Evolutionary conservation across 148 eudicot species (phyloP), one percentile per base, ranked within the genome.

Genomic region (Amaranthus hypochondriacus): DNA sequence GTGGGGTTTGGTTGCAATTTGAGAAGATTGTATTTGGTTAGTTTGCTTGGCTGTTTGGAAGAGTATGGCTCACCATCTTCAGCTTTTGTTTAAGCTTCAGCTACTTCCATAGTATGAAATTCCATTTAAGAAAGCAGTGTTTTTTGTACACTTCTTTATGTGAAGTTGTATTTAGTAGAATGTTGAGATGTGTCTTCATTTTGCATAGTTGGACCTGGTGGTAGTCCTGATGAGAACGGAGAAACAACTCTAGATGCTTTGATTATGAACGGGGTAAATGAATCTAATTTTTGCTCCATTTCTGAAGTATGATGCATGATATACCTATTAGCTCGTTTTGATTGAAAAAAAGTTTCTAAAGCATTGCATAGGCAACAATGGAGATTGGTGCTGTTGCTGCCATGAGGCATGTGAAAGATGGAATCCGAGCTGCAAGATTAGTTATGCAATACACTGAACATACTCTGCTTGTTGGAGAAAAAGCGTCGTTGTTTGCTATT

Each of bases 381-480:
- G 98, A 94, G 85, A 90, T 91, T 67, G 98, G 98, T 71, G 95
- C 98, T 54, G 98, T 94, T 83, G 98, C 90, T 84, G 90, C 93
- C 63, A 94, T 94, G 96, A 83, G 97, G 71, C 85, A 89, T 73
- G 97, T 94, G 68, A 88, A 81, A 72, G 92, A 94, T 77, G 96
- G 85, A 62, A 91, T 91, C 58, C 84, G 62, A 84, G 96, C 98
- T 75, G 97, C 98, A 54, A 87, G 83, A 81, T 75, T 94, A 71
- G 98, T 94, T 58, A 94, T 94, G 98, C 84, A 87, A 50, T 81
- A 94, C 72, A 89, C 98, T n/a, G 75, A 89, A 63, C 98, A 91
- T 83, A 94, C 97, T 62, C 76, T 94, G 87, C 93, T 94, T 74
- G 97, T 84, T 60, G 98, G 98, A 61, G 98, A 94, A 69, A 86